Evolutionary conservation across 225 moss, liverwort and hornwort genomes (phyloP), one percentile per base, ranked within the genome.

Genomic region (Marchantia paleacea): DNA sequence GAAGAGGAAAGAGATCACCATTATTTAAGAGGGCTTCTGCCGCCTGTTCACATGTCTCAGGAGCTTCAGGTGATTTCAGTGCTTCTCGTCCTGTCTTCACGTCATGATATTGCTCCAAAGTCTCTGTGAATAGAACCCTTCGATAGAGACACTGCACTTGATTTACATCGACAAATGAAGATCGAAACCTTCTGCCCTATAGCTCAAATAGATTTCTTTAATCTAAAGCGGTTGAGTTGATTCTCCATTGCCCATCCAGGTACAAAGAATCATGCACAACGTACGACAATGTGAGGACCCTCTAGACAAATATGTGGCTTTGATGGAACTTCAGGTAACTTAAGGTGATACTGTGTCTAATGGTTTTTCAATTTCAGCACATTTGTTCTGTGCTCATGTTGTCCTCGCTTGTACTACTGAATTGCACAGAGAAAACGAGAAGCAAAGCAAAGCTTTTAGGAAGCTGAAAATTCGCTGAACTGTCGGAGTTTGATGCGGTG

Each of bases 251-350:
- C 15, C 30, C 57, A 71, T 73, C 30, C 84, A 96, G 96, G 90
- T 84, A 29, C 73, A 90, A 75, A 87, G 92, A 47, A 86, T 93
- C 66, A 83, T 96, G 81, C 88, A 89, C 39, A 93, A 83, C 81
- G 79, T 96, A 71, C 88, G 91, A 50, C 72, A 87, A 15, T 89
- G 86, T 71, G 83, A 86, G 75, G 88, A 91, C 80, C 91, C 94
- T 55, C 81, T 96, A 47, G 91, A 94, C 61, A 88, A 94, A 80
- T 94, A 94, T 78, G 88, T 96, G 49, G 88, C 87, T 28, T 83
- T 96, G 85, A 89, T 90, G 90, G 94, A 94, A 84, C 89, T 93
- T 79, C 91, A 92, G 94, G 94, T 94, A 80, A 18, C 39, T 39
- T 39, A 39, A 39, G 39, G 39, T 61, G 31, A 12, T 57, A 4